phyloP scores from a whole-genome alignment of 768 basidiomycete genomes.

The Termitomyces titanicus region DNA sequence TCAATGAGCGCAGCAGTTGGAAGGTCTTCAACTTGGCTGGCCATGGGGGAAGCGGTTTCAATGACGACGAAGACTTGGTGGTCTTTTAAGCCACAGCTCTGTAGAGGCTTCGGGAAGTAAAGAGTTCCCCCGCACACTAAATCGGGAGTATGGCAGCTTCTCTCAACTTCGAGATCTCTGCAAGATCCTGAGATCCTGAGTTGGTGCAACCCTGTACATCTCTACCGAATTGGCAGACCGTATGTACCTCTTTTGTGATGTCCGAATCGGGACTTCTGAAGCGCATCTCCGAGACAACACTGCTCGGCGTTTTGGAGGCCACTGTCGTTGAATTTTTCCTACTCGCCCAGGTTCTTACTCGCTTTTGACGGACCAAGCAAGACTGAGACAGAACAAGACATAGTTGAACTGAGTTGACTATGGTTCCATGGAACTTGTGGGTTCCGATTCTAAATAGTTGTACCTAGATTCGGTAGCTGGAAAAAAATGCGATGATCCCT shows the following conservation, averaged over 20 bases:
- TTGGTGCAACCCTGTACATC: conserved; percentile 4
- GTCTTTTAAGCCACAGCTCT: conserved; percentile 11
- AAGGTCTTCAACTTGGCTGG: conserved; percentile 5
- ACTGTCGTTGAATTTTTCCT: conserved; percentile 5
- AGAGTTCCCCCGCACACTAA: conserved; percentile 8
- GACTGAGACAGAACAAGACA: conserved; percentile 6
- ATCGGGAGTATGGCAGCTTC: conserved; percentile 8
- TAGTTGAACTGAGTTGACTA: not conserved
- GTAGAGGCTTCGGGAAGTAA: conserved; percentile 6
- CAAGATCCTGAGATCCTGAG: conserved; percentile 5
- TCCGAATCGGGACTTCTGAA: conserved; percentile 13
- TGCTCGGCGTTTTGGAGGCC: conserved; percentile 4
- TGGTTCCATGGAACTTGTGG: not conserved
- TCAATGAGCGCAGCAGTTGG: not conserved
- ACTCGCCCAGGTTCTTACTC: conserved; percentile 6
- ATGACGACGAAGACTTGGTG: not conserved
- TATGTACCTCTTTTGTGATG: conserved; percentile 11
- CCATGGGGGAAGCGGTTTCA: conserved; percentile 2
- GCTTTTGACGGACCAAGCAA: conserved; percentile 3
- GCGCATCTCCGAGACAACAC: conserved; percentile 10
- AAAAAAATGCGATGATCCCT: not conserved
- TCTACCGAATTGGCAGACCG: conserved; percentile 3
- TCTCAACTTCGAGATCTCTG: conserved; percentile 6
- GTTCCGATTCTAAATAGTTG: not conserved
- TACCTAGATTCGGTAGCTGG: conserved; percentile 7